These are phyloP conservation scores for Fusarium veterinarium DNA, from an alignment of 2,329 filamentous ascomycete species.

Conservation along the genomic window DNA sequence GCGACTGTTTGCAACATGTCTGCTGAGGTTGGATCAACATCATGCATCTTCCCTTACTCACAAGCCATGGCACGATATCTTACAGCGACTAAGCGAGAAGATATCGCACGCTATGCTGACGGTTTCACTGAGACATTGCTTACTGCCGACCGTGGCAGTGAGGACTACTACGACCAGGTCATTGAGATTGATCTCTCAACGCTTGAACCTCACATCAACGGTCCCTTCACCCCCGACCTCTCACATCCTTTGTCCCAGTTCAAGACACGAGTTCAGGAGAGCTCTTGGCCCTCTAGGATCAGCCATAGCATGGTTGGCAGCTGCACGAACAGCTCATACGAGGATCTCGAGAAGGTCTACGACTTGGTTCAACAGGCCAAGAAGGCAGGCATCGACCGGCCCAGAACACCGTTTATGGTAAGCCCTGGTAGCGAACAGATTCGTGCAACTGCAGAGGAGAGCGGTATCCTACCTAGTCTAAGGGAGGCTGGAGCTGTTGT, in stretches of 20 bases:
- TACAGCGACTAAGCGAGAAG: constrained; percentile 42
- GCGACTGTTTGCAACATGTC: constrained; percentile 54
- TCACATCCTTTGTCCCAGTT: constrained; percentile 98
- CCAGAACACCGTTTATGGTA: constrained; percentile 92
- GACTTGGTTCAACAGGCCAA: constrained; percentile 81
- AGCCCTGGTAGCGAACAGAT: constrained; percentile 98
- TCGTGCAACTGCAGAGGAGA: constrained; percentile 87
- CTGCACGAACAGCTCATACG: constrained; percentile 90
- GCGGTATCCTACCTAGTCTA: constrained; percentile 91
- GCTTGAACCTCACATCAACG: constrained; percentile 98
- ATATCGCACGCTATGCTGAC: constrained; percentile 29
- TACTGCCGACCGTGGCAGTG: constrained; percentile 36
- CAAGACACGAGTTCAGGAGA: constrained; percentile 89
- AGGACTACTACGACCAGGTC: constrained; percentile 47
- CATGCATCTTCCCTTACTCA: constrained; percentile 52
- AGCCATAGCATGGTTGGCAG: constrained; percentile 97
- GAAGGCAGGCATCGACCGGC: constrained; percentile 84
- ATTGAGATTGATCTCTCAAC: constrained; percentile 65
- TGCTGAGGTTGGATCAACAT: constrained; percentile 52
- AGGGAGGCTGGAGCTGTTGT: constrained; percentile 96
- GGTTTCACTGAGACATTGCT: not conserved
- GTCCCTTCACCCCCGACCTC: constrained; percentile 97
- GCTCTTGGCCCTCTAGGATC: constrained; percentile 91
- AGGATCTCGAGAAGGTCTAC: constrained; percentile 96
- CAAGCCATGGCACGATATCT: constrained; percentile 49